A percentile compares a stretch with the other conserved stretches of the same genome.
phyloP scores from a whole-genome alignment of 148 eudicot species.

The Rhododendron ovatum region DNA sequence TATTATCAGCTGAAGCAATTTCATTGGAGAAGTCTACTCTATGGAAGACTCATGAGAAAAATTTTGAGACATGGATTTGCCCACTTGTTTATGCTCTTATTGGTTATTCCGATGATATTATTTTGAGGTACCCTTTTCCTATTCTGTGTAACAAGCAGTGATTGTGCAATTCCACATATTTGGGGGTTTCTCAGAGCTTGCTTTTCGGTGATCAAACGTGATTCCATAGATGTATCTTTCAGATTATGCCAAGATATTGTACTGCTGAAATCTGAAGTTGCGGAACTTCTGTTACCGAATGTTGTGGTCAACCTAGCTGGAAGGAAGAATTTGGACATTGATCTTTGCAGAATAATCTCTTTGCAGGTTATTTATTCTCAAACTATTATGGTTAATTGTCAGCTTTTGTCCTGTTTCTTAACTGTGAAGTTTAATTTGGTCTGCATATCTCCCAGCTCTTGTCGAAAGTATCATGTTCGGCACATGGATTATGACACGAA shows the following conservation, averaged over 20 bases:
- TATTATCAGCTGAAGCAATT: constrained; percentile 62
- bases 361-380: constrained; percentile 43
- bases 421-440: neutral
- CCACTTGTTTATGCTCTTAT: constrained; percentile 80
- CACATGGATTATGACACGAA: neutral
- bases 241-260: constrained; percentile 94
- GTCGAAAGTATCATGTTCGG: neutral
- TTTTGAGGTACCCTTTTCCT: constrained; percentile 53
- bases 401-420: neutral
- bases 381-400: neutral
- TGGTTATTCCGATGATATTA: constrained; percentile 69
- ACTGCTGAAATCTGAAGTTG: constrained; percentile 84
- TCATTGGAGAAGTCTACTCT: constrained; percentile 60
- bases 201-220: neutral
- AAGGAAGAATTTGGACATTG: constrained; percentile 53
- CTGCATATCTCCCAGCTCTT: neutral
- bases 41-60: constrained; percentile 71
- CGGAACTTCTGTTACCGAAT: constrained; percentile 76
- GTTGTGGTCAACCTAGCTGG: constrained; percentile 76
- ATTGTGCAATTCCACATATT: neutral
- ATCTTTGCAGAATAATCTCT: constrained; percentile 73
- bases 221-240: constrained; percentile 19
- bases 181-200: constrained; percentile 4
- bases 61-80: constrained; percentile 84
- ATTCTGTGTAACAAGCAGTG: constrained; percentile 7